Evolutionary conservation across 305 asterid genomes (phyloP), one percentile per base, ranked within the genome.

Genomic region (Ilex paraguariensis): DNA sequence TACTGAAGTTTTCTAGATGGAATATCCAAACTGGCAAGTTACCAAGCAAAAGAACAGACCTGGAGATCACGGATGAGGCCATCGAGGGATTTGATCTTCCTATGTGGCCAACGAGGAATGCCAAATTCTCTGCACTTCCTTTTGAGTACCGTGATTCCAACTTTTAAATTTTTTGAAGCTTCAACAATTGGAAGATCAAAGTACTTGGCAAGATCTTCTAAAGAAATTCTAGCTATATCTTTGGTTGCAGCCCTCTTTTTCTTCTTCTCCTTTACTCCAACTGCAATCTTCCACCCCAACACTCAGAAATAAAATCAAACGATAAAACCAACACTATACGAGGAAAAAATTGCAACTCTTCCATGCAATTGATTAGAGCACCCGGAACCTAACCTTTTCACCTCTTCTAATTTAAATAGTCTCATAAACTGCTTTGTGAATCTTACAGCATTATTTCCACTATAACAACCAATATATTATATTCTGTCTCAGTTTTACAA

Each of bases 111-210:
- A 15, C 79, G 75, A 54, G 77, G 71, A 63, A 77, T 74, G 13
- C 79, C 79, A 10, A 73, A 64, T 61, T 77, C 67, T 61, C 79
- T 52, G 66, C 77, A 77, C 70, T 77, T 77, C 69, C 60, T 73
- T 66, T 77, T 77, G 65, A 77, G 77, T 51, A 68, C 73, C 0
- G 82, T 73, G 39, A 77, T 70, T 36, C 79, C 79, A 48, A 77
- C 68, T 44, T 74, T 74, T 50, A 71, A 57, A 33, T 45, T 56
- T 65, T 63, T 67, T 44, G 80, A 68, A 51, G 73, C 82, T 57
- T 70, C 58, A n/a, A 52, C 32, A 16, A 77, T 74, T 33, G 77
- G 75, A 49, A 74, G 63, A 59, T 70, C 73, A 48, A 77, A 77
- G 17, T 77, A 74, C 65, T 61, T 71, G 11, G 79, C 57, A 46